Base-by-base conservation (phyloP, 2,329 filamentous ascomycete species). In the Fusarium phyllophilum region DNA sequence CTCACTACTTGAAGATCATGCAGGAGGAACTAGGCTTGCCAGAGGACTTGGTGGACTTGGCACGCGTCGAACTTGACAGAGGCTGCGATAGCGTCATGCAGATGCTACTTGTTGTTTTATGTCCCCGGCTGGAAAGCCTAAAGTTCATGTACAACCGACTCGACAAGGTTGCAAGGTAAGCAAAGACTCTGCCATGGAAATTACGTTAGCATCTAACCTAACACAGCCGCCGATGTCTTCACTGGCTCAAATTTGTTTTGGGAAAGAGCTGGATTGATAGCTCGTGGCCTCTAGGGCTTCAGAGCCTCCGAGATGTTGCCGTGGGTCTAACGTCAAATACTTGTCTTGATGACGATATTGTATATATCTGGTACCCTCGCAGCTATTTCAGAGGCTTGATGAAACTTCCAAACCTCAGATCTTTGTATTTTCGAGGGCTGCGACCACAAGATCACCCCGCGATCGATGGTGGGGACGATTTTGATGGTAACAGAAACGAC, bases 401-500 rank as follows among this genome's bases (percentile, higher is more conserved):
- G 22, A 18, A 33, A 5, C 46, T 9, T 9, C 46, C 29, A 18
- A 49, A 18, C 8, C 5, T 33, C 5, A 18, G 7, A 49, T 33
- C 46, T 2, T 24, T 49, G 3, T 18, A 33, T 4, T n/a, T 33
- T 18, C 22, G 14, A 33, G 46, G 20, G 0, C 15, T 33, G 2
- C 46, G 15, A 17, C 5, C 29, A 33, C 26, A 33, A 18, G 46
- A 49, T 8, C 29, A 17, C 0, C 22, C 29, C 7, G 14, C 12
- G 29, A 5, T n/a, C 5, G 46, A 49, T 6, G 29, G 10, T 1
- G 46, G n/a, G 5, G 14, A 18, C 10, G 10, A 1, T 12, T 1
- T 4, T 31, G 13, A 4, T 31, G 26, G 5, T 6, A 48, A 22
- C 26, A 20, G 8, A 1, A 22, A 48, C 6, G 45, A 17, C 7